phyloP scores from a whole-genome alignment of 2,329 filamentous ascomycete genomes.

The Fusarium ramigenum region DNA sequence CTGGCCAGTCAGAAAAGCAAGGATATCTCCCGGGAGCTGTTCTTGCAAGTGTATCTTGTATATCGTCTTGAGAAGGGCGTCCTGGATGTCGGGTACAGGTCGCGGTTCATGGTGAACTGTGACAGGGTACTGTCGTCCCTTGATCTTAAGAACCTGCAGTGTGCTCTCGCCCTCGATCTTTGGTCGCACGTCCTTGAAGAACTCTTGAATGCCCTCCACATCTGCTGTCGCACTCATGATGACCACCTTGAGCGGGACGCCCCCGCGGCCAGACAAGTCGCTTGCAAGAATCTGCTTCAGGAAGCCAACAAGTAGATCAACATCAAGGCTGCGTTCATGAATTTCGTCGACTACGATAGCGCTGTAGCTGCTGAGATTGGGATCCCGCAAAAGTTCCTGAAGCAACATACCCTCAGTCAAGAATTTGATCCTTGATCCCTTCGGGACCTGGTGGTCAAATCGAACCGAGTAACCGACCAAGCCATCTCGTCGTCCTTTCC shows the following conservation, averaged over 20 bases:
- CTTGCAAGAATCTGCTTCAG: conserved; percentile 77
- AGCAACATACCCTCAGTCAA: conserved; percentile 96
- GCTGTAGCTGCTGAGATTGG: conserved; percentile 83
- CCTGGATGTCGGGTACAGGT: conserved; percentile 82
- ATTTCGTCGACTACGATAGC: conserved; percentile 95
- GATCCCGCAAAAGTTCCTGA: conserved; percentile 90
- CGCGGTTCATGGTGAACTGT: conserved; percentile 77
- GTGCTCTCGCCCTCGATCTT: conserved; percentile 23
- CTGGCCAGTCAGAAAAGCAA: conserved; percentile 92
- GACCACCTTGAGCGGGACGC: conserved; percentile 83
- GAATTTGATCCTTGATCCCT: conserved; percentile 88
- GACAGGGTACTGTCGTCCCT: conserved; percentile 89
- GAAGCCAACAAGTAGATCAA: conserved; percentile 90
- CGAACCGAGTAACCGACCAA: conserved; percentile 92
- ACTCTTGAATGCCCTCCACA: conserved; percentile 78
- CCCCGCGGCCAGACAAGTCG: conserved; percentile 71
- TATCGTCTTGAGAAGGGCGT: conserved; percentile 81
- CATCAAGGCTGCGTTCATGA: conserved; percentile 93
- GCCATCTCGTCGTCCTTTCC: conserved; percentile 52
- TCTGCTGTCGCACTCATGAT: conserved; percentile 98
- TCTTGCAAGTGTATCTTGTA: conserved; percentile 89
- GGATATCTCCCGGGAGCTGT: conserved; percentile 90
- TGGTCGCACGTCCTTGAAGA: conserved; percentile 65
- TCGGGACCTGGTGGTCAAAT: conserved; percentile 88
- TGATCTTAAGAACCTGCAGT: conserved; percentile 69